These are phyloP conservation scores for Dactylella cylindrospora DNA, from an alignment of 2,329 filamentous ascomycete genomes.

Conservation along the genomic window DNA sequence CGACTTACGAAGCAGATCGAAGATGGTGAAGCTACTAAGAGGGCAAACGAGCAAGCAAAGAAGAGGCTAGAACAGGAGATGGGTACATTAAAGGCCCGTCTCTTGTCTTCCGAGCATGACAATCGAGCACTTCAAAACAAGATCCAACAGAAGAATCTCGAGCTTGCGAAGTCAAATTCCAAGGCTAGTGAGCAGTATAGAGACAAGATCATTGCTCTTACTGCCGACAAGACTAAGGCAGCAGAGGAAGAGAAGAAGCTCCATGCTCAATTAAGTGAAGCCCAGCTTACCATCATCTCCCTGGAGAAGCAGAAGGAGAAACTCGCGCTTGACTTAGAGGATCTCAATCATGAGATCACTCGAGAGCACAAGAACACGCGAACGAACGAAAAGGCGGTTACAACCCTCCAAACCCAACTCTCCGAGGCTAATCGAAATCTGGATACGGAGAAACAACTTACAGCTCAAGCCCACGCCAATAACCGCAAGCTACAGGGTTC, in stretches of 20 bases:
- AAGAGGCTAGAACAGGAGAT: slow-evolving; percentile 80
- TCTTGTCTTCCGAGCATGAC: slow-evolving; percentile 92
- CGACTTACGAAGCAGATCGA: slow-evolving; percentile 83
- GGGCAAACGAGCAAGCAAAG: slow-evolving; percentile 71
- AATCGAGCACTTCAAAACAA: slow-evolving; percentile 95
- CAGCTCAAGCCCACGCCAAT: slow-evolving; percentile 80
- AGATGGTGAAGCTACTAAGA: slow-evolving; percentile 68
- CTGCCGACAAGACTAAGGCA: slow-evolving; percentile 76
- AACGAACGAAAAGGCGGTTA: slow-evolving; percentile 85
- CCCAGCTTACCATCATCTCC: slow-evolving; percentile 77
- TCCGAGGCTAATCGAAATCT: slow-evolving; percentile 86
- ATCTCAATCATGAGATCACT: slow-evolving; percentile 87
- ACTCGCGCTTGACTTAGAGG: slow-evolving; percentile 80
- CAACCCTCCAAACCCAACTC: slow-evolving; percentile 75
- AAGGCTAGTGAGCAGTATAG: slow-evolving; percentile 81
- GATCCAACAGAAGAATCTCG: slow-evolving; percentile 92
- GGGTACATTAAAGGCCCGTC: slow-evolving; percentile 82
- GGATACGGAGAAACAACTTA: slow-evolving; percentile 84
- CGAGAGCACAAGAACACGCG: slow-evolving; percentile 86
- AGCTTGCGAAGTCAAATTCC: slow-evolving; percentile 87
- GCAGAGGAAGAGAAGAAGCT: slow-evolving; percentile 82
- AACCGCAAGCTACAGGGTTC: slow-evolving; percentile 76
- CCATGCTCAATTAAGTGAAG: slow-evolving; percentile 79
- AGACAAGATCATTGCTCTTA: slow-evolving; percentile 71
- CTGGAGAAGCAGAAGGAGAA: slow-evolving; percentile 95